Base-by-base conservation (phyloP, 2,329 filamentous ascomycete species). In the Botrytis fabae region DNA sequence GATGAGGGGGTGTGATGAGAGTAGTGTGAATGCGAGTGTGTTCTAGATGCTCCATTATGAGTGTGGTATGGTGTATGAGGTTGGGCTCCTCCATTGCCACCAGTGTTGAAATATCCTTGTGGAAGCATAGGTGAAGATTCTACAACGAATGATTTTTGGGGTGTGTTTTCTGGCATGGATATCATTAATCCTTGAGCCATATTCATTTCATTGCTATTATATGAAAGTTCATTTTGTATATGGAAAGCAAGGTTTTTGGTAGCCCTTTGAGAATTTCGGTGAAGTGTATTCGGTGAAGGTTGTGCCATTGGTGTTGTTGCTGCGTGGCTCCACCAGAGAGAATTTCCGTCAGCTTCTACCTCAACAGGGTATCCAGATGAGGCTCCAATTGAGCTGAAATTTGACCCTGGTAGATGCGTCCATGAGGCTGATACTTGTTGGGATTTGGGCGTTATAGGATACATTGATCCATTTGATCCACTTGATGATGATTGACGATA, bases 291-390 rank as follows among this genome's bases (percentile, higher is more conserved):
- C 14, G 80, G 78, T 32, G 75, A 76, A 44, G 79, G 77, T 40
- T 80, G 79, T 12, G 77, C 78, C 66, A 78, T 72, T 38, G 78
- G 76, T 32, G 74, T 73, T 42, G 76, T 74, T 10, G 77, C 73
- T n/a, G 78, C 78, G 65, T 80, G 74, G 59, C 75, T 78, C 78
- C 79, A 81, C 78, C 78, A 80, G 22, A 80, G 38, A 48, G 79
- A 75, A 28, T 73, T 51, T 44, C 65, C 51, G 2, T 78, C 77
- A 22, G 73, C 65, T 14, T 78, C 76, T 4, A 73, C 48, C n/a
- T 61, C 63, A 25, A 61, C 44, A 18, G 51, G 68, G 51, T 75
- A 73, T 28, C 46, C 62, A 71, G 59, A 71, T 69, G 54, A 73
- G 70, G 62, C 60, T 73, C 70, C 59, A 70, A 73, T 75, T 25